Conservation (phyloP, 2,329 filamentous ascomycete genomes). For the Bipolaris oryzae region DNA sequence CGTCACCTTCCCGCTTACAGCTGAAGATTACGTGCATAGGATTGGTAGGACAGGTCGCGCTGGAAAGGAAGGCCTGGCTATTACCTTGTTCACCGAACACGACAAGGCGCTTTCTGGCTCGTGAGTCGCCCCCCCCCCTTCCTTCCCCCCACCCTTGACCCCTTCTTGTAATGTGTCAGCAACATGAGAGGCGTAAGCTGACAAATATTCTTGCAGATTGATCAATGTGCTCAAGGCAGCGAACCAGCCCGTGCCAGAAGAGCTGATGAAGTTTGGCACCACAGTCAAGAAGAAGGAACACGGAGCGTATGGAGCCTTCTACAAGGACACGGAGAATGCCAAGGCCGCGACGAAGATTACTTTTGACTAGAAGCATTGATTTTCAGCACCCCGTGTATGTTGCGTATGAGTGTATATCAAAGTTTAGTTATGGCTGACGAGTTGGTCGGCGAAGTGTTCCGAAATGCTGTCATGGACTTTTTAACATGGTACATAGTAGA, state of each 20-base stretch:
- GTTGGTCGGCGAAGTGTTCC: conserved; percentile 28
- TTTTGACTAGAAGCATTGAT: conserved; percentile 64
- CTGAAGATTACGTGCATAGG: conserved; percentile 96
- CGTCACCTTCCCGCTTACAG: conserved; percentile 90
- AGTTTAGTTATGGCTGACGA: conserved; percentile 4
- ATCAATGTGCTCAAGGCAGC: conserved; percentile 96
- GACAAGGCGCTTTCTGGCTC: conserved; percentile 91
- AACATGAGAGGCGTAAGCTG: conserved; percentile 3
- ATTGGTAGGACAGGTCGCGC: conserved; percentile 94
- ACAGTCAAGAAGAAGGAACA: conserved; percentile 99
- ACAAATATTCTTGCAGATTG: conserved; percentile 60
- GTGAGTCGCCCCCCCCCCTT: conserved; percentile 59
- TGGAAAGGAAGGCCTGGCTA: conserved; percentile 84
- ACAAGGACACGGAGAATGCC: conserved; percentile 84
- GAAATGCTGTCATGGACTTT: conserved; percentile 18
- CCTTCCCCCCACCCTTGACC: no score
- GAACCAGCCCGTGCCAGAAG: conserved; percentile 87
- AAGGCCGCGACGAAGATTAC: conserved; percentile 90
- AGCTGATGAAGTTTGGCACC: conserved; percentile 91
- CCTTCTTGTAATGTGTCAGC: background rate
- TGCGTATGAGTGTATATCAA: conserved; percentile 3
- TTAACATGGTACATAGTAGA: background rate
- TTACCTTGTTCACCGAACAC: conserved; percentile 93
- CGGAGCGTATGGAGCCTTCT: conserved; percentile 93
- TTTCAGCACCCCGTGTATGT: background rate